Percentiles rank a stretch among this genome's conserved stretches.
Evolutionary conservation across 2,329 filamentous ascomycete genomes (phyloP).

Genomic region (Sporothrix variecibatus): DNA sequence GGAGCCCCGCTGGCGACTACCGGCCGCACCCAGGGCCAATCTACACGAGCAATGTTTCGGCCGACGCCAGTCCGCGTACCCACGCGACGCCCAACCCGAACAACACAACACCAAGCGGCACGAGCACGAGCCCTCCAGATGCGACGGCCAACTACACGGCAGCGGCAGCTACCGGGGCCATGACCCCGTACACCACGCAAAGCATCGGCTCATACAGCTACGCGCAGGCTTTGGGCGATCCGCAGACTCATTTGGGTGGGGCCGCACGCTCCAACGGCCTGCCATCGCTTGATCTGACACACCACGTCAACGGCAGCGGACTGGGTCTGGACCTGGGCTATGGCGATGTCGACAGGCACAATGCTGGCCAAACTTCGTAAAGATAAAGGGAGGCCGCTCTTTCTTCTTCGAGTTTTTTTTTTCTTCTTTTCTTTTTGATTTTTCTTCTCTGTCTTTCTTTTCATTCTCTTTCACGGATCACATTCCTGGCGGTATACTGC

Average conservation of each 20-base stretch:
- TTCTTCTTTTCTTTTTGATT: not conserved
- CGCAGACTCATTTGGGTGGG: constrained; percentile 15
- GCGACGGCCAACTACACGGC: constrained; percentile 29
- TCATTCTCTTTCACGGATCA: not conserved
- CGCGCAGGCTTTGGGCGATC: constrained; percentile 24
- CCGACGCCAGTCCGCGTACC: constrained; percentile 28
- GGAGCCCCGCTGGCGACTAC: constrained; percentile 26
- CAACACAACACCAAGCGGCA: constrained; percentile 26
- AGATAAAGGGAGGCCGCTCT: too few species aligned
- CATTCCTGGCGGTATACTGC: not conserved
- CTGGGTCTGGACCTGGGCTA: constrained; percentile 27
- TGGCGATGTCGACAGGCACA: constrained; percentile 25
- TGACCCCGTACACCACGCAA: constrained; percentile 25
- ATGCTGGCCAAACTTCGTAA: constrained; percentile 19
- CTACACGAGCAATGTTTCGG: constrained; percentile 25
- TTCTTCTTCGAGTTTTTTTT: too few species aligned
- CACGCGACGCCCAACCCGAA: constrained; percentile 30
- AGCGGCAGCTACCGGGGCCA: constrained; percentile 10
- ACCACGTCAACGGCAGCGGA: constrained; percentile 24
- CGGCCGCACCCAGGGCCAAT: constrained; percentile 26
- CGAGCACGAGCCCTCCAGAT: constrained; percentile 28
- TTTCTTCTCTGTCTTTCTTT: not conserved
- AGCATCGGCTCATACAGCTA: constrained; percentile 28
- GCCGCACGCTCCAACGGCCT: constrained; percentile 20
- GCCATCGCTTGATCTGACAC: constrained; percentile 21